Evolutionary conservation across 164 flowering plant species (phyloP).

Genomic region (Dillenia turbinata): DNA sequence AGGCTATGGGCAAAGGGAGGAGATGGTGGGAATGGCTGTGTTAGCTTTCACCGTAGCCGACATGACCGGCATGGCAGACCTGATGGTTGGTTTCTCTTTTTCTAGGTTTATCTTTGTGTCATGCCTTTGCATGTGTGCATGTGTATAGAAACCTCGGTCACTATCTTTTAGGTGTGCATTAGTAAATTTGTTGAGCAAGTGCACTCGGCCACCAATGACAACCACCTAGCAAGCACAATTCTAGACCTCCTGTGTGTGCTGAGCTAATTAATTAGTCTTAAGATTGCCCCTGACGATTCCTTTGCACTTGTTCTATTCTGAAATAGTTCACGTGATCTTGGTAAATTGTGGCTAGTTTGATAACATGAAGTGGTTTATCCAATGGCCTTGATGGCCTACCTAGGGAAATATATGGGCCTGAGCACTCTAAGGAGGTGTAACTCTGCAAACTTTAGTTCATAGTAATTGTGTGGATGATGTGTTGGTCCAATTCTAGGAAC

Average conservation of each 20-base stretch:
- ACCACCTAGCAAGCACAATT: no score
- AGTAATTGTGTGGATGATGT: no score
- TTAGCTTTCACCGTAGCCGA: conserved; percentile 63
- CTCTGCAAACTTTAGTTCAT: no score
- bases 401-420: no score
- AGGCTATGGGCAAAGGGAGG: conserved; percentile 81
- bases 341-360: no score
- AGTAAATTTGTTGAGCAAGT: neutral
- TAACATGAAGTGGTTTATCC: no score
- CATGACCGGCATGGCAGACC: conserved; percentile 68
- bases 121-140: neutral
- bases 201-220: neutral
- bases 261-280: neutral
- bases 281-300: no score
- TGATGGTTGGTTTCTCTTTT: conserved; percentile 49
- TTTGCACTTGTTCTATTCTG: no score
- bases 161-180: neutral
- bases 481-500: no score
- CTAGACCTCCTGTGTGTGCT: neutral
- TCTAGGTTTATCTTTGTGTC: neutral
- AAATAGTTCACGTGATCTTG: no score
- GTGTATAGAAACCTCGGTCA: neutral
- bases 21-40: conserved; percentile 85
- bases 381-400: no score
- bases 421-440: no score